Percentiles rank a stretch among this genome's conserved stretches.
phyloP scores from a whole-genome alignment of 768 basidiomycete species.

The Russula griseocarnosa region DNA sequence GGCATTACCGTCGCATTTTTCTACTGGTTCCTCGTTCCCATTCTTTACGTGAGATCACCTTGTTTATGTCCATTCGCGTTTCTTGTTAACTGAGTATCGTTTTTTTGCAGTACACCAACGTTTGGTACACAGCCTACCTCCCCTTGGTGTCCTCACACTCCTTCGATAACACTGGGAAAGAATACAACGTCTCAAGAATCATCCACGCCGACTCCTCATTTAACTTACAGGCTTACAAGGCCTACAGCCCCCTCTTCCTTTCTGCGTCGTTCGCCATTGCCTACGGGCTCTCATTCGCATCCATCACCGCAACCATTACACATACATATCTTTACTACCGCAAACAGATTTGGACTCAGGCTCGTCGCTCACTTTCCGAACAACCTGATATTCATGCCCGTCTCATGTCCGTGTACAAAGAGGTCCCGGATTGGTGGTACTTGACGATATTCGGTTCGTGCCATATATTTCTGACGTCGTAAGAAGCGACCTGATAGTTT shows the following conservation, averaged over 20 bases:
- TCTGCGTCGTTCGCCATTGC: constrained; percentile 68
- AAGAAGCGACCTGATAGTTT: neutral
- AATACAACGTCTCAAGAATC: constrained; percentile 58
- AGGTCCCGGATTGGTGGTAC: constrained; percentile 89
- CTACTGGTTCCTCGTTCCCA: constrained; percentile 63
- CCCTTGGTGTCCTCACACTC: constrained; percentile 59
- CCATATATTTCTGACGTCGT: neutral
- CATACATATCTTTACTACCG: constrained; percentile 74
- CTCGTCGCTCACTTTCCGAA: constrained; percentile 66
- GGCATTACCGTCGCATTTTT: constrained; percentile 59
- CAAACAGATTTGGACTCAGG: constrained; percentile 71
- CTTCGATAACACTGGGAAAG: constrained; percentile 56
- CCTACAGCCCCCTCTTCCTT: constrained; percentile 60
- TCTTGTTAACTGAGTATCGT: neutral
- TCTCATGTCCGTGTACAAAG: constrained; percentile 69
- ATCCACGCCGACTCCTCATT: constrained; percentile 52
- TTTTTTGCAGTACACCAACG: constrained; percentile 34
- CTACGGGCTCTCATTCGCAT: constrained; percentile 78
- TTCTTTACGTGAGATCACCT: constrained; percentile 42
- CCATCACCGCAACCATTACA: constrained; percentile 68
- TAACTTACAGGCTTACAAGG: constrained; percentile 50
- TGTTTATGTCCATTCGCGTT: neutral
- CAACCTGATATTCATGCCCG: constrained; percentile 84
- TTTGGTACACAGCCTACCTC: constrained; percentile 31
- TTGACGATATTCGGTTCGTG: constrained; percentile 49